Percentiles rank a stretch among this genome's conserved stretches.
Evolutionary conservation across 2,329 filamentous ascomycete genomes (phyloP).

Genomic region (Aureobasidium sp.): DNA sequence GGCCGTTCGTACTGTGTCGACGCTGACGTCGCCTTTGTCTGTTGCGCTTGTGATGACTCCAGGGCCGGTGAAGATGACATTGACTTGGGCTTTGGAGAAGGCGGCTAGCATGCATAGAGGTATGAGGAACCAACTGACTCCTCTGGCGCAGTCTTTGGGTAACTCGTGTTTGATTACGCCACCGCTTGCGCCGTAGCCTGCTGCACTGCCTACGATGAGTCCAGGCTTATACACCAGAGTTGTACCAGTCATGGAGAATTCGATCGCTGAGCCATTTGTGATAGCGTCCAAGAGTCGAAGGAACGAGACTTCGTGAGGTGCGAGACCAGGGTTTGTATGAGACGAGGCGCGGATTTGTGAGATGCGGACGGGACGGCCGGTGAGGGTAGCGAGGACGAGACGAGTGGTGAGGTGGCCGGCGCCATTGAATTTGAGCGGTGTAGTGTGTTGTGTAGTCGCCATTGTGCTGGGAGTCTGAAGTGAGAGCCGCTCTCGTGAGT

Average conservation of each 20-base stretch:
- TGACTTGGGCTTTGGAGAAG: slow-evolving; percentile 85
- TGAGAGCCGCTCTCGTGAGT: not conserved
- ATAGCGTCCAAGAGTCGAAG: slow-evolving; percentile 87
- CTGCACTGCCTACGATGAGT: slow-evolving; percentile 75
- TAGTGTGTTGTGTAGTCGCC: slow-evolving; percentile 5
- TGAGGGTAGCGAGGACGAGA: slow-evolving; percentile 82
- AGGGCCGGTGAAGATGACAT: slow-evolving; percentile 79
- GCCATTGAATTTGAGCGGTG: slow-evolving; percentile 55
- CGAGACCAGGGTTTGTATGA: slow-evolving; percentile 77
- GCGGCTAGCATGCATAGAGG: slow-evolving; percentile 84
- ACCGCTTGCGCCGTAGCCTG: slow-evolving; percentile 62
- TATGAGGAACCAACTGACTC: slow-evolving; percentile 85
- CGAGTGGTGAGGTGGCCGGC: slow-evolving; percentile 77
- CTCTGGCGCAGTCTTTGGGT: slow-evolving; percentile 66
- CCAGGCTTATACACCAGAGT: slow-evolving; percentile 87
- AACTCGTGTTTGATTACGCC: slow-evolving; percentile 77
- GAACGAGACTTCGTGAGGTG: slow-evolving; percentile 89
- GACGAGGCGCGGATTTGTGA: slow-evolving; percentile 87
- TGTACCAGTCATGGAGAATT: slow-evolving; percentile 94
- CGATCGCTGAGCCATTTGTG: slow-evolving; percentile 90
- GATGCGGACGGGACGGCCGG: slow-evolving; percentile 80
- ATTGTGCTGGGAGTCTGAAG: not conserved
- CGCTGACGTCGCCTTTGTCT: slow-evolving; percentile 73
- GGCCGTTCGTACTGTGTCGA: slow-evolving; percentile 88
- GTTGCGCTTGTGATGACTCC: slow-evolving; percentile 90